phyloP scores from a whole-genome alignment of 2,329 filamentous ascomycete species.

The Aspergillus quadricinctus region DNA sequence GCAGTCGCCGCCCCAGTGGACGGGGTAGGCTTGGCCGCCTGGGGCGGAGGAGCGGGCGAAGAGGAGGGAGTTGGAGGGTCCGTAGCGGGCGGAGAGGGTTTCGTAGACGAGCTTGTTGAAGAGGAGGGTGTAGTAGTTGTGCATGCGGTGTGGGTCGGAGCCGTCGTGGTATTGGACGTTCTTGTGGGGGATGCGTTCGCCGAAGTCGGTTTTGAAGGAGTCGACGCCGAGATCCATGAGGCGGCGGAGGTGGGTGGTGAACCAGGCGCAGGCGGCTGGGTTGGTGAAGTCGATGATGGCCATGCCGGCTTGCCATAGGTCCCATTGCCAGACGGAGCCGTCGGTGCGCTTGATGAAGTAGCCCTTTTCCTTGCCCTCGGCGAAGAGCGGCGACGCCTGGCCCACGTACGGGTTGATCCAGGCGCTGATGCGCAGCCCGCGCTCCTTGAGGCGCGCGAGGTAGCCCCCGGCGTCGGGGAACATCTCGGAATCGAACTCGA shows the following conservation, averaged over 20 bases:
- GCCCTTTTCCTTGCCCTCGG: constrained; percentile 57
- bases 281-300: constrained; percentile 71
- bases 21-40: constrained; percentile 64
- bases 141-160: constrained; percentile 62
- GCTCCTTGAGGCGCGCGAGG: constrained; percentile 60
- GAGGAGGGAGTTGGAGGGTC: constrained; percentile 55
- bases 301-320: constrained; percentile 75
- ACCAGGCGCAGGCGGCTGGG: constrained; percentile 64
- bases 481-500: constrained; percentile 63
- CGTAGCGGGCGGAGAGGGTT: constrained; percentile 53
- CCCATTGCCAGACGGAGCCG: constrained; percentile 71
- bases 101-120: constrained; percentile 70
- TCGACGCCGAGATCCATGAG: constrained; percentile 68
- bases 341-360: constrained; percentile 67
- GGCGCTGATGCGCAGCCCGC: constrained; percentile 64
- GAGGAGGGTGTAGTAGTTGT: constrained; percentile 71
- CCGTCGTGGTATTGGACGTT: constrained; percentile 63
- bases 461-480: constrained; percentile 66
- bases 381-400: constrained; percentile 64
- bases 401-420: constrained; percentile 75
- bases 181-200: constrained; percentile 64
- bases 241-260: constrained; percentile 54
- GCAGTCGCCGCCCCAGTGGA: constrained; percentile 71
- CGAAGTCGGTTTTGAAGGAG: constrained; percentile 72
- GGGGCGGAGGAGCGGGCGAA: constrained; percentile 66